Evolutionary conservation across 2,329 filamentous ascomycete species (phyloP).

Genomic region (Penicillium sp.): DNA sequence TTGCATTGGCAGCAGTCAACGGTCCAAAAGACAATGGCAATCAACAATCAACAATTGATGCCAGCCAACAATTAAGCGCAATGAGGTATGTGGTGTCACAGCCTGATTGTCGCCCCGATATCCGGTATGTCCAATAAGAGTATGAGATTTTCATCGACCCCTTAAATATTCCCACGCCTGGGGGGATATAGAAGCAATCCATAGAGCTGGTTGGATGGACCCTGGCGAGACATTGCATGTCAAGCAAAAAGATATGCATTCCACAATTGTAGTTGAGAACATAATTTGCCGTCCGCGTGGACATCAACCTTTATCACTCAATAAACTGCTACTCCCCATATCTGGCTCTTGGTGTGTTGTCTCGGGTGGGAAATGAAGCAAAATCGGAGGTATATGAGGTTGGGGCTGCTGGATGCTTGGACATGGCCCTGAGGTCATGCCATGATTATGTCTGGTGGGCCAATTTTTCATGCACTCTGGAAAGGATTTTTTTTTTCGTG

Average conservation of each 20-base stretch:
- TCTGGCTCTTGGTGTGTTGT: neutral
- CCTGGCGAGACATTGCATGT: conserved; percentile 2
- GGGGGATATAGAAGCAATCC: conserved; percentile 6
- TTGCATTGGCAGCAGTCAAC: neutral
- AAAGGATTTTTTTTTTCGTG: neutral
- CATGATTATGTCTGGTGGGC: neutral
- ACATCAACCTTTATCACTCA: neutral
- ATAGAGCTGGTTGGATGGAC: conserved; percentile 9
- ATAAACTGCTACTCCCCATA: neutral
- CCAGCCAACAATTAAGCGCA: neutral
- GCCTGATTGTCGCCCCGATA: conserved; percentile 14
- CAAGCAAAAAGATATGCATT: conserved; percentile 15
- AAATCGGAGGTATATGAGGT: neutral
- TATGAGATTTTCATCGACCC: conserved; percentile 18
- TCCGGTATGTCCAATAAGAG: conserved; percentile 16
- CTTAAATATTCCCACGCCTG: conserved; percentile 10
- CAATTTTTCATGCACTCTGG: conserved; percentile 1
- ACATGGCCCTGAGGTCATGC: neutral
- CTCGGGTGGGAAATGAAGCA: neutral
- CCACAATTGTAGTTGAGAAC: conserved; percentile 9
- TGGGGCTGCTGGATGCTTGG: neutral
- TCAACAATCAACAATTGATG: neutral
- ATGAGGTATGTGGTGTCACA: conserved; percentile 26
- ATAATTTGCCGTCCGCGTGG: conserved; percentile 13
- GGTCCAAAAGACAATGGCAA: neutral